These are phyloP conservation scores for Tuber magnatum DNA, from an alignment of 495 filamentous ascomycete genomes.

Conservation along the genomic window DNA sequence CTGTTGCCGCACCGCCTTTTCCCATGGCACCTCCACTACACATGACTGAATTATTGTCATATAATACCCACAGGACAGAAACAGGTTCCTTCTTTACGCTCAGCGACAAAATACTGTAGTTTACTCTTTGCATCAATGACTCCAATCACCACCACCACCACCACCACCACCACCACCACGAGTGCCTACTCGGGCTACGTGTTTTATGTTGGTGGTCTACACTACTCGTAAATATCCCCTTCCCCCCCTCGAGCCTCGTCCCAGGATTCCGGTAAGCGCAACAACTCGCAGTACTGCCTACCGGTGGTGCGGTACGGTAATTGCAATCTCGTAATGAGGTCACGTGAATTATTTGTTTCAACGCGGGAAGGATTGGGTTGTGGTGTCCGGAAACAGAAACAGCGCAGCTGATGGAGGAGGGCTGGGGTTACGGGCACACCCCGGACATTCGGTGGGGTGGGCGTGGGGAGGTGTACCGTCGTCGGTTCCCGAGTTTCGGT, in stretches of 20 bases:
- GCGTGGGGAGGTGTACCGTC: too few species aligned
- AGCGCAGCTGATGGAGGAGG: background rate
- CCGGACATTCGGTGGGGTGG: background rate
- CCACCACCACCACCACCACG: too few species aligned
- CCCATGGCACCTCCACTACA: background rate
- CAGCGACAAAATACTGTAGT: background rate
- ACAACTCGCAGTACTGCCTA: background rate
- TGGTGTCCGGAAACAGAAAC: background rate
- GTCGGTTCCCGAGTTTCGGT: background rate
- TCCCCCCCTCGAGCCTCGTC: background rate
- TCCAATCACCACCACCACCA: background rate
- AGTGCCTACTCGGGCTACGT: background rate
- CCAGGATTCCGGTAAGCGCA: background rate
- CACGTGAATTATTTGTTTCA: background rate
- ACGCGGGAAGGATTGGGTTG: background rate
- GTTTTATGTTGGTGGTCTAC: background rate
- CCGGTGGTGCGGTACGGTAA: too few species aligned
- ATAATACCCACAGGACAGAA: background rate
- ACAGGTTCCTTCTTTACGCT: background rate
- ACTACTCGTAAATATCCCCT: background rate
- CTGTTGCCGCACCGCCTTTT: background rate
- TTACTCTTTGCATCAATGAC: background rate
- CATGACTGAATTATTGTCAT: too few species aligned
- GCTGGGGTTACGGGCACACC: background rate
- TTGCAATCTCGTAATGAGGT: background rate